These are phyloP conservation scores for Plasmodium cynomolgi DNA, from an alignment of 169 alveolate genomes.

Conservation along the genomic window DNA sequence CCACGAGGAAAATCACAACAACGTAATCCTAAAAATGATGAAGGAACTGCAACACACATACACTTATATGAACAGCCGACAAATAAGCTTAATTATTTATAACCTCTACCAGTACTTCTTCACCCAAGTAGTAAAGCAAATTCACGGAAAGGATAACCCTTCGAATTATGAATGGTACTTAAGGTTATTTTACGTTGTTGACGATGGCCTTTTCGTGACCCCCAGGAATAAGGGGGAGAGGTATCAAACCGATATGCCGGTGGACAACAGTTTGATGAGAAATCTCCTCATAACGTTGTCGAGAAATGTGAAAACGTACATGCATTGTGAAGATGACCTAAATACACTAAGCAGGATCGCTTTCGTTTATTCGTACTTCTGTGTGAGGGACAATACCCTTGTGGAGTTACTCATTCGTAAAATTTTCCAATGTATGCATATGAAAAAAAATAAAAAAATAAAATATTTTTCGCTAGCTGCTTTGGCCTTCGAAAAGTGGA, in stretches of 20 bases:
- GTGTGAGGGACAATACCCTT: constrained; percentile 9
- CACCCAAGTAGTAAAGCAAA: not conserved
- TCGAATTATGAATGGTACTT: constrained; percentile 4
- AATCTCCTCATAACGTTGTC: constrained; percentile 13
- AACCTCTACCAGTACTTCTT: constrained; percentile 26
- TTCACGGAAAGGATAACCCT: not conserved
- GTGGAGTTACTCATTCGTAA: constrained; percentile 15
- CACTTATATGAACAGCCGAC: constrained; percentile 23
- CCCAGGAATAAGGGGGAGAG: not conserved
- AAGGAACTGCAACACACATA: constrained; percentile 3
- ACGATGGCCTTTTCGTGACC: not conserved
- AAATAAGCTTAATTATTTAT: constrained; percentile 34
- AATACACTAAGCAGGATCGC: constrained; percentile 17
- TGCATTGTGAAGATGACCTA: constrained; percentile 31
- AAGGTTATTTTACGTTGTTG: constrained; percentile 8
- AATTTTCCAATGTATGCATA: constrained; percentile 18
- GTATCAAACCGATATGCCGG: not conserved
- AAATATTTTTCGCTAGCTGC: constrained; percentile 53
- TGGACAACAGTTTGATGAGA: constrained; percentile 13
- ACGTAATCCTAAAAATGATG: constrained; percentile 31
- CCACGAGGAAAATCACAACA: constrained; percentile 44
- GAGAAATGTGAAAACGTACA: not conserved
- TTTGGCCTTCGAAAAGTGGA: constrained; percentile 28
- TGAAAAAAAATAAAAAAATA: constrained; percentile 36
- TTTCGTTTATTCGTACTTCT: constrained; percentile 31